Evolutionary conservation across 2,329 filamentous ascomycete genomes (phyloP), one percentile per base, ranked within the genome.

Genomic region (Colletotrichum salicis): DNA sequence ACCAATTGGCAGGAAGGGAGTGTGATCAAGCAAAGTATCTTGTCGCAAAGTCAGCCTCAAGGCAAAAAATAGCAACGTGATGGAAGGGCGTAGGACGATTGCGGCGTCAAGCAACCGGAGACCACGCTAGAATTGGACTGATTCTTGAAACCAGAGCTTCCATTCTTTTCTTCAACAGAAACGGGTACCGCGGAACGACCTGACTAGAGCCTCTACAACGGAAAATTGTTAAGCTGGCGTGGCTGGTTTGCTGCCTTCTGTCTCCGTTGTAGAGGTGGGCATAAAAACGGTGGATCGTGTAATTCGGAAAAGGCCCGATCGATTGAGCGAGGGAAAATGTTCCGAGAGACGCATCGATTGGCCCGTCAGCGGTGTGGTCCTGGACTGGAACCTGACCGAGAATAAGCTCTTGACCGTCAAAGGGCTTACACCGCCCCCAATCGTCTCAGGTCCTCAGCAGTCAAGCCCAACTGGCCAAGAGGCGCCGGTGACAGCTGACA

Each of bases 261-360:
- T 22, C n/a, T n/a, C 19, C 8, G 22, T 19, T 31, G 22, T 41
- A n/a, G 45, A 59, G 48, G 55, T 31, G 35, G 65, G 69, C 65
- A 64, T 41, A 59, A 71, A 64, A 31, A 55, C 45, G 24, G 69
- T 69, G 64, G 69, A 41, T 3, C 58, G 29, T 51, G 58, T 48
- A 27, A 37, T 55, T 69, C 65, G 59, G 69, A 71, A 37, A 71
- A 71, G 55, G 69, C 15, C 69, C 69, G 69, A 71, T 71, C 59
- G 59, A 56, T 71, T 71, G 65, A 71, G 69, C 69, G 69, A 71
- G 55, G 33, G 33, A 35, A 64, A 71, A 69, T 59, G 27, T 69
- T 71, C 65, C 69, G 58, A 67, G 27, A 64, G 3, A 37, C 27
- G 33, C 59, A 13, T 37, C 56, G 29, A 71, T 71, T 71, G 69